A percentile compares a stretch with the other conserved stretches of the same genome.
Conservation (phyloP, 2,329 filamentous ascomycete species). For the Aspergillus awamori region DNA sequence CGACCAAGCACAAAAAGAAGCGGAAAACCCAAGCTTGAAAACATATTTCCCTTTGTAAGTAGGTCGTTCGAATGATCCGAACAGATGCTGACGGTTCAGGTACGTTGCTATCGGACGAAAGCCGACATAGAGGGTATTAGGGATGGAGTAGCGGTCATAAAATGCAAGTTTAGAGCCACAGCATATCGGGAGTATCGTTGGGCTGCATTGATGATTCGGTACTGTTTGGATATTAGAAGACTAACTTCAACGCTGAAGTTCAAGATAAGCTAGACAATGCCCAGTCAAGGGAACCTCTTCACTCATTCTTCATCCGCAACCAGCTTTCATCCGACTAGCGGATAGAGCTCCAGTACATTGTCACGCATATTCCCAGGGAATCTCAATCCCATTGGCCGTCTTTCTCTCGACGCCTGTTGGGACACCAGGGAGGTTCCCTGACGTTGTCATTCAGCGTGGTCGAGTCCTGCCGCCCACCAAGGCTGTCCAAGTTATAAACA, state of each 20-base stretch:
- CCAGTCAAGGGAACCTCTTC: constrained; percentile 1
- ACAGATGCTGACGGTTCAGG: constrained; percentile 32
- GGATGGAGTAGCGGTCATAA: not conserved
- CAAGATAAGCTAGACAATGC: constrained; percentile 1
- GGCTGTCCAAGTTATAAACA: not conserved
- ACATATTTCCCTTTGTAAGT: constrained; percentile 52
- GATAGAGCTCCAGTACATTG: not conserved
- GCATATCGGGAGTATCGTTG: not conserved
- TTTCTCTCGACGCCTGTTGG: not conserved
- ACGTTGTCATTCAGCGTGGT: not conserved
- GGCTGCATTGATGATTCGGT: not conserved
- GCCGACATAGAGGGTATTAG: constrained; percentile 21
- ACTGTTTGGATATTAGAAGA: not conserved
- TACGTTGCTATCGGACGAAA: constrained; percentile 50
- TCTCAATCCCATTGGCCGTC: not conserved
- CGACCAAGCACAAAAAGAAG: constrained; percentile 42
- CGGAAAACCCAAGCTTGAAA: constrained; percentile 40
- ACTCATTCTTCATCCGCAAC: not conserved
- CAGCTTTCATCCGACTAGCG: not conserved
- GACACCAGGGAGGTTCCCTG: not conserved
- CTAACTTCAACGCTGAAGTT: constrained; percentile 1
- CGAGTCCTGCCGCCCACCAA: not conserved
- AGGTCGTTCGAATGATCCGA: not conserved
- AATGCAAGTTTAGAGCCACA: not conserved
- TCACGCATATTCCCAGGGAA: not conserved